A percentile compares a stretch with the other conserved stretches of the same genome.
Conservation (phyloP, 352 stramenopile genomes). For the Globisporangium ultimum region DNA sequence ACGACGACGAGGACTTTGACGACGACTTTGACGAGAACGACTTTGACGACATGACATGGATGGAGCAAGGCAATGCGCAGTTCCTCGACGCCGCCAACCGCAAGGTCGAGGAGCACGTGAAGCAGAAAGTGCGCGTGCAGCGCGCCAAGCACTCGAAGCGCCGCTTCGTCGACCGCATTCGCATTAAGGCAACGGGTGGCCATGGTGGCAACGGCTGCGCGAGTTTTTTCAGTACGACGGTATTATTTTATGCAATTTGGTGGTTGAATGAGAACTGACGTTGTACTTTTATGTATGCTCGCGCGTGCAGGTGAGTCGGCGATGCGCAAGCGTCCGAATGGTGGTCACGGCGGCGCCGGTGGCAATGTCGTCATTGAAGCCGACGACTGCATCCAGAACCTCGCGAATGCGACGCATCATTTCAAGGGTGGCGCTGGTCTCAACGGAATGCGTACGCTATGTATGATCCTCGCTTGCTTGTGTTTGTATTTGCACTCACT, state of each 20-base stretch:
- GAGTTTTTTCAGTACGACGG: slow-evolving; percentile 72
- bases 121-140: slow-evolving; percentile 82
- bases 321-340: slow-evolving; percentile 77
- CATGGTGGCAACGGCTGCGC: slow-evolving; percentile 87
- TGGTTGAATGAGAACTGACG: not conserved
- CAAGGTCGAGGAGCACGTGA: slow-evolving; percentile 78
- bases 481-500: slow-evolving; percentile 3
- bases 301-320: slow-evolving; percentile 37
- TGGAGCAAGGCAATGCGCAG: slow-evolving; percentile 12
- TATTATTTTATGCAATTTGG: not conserved
- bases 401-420: slow-evolving; percentile 81
- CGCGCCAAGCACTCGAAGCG: slow-evolving; percentile 85
- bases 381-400: slow-evolving; percentile 75
- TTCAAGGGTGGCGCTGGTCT: slow-evolving; percentile 72
- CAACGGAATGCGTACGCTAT: slow-evolving; percentile 81
- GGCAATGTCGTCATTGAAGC: slow-evolving; percentile 78
- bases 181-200: slow-evolving; percentile 84
- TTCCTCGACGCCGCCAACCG: slow-evolving; percentile 23
- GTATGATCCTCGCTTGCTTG: not conserved
- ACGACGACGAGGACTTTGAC: slow-evolving; percentile 40
- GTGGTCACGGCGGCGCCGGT: slow-evolving; percentile 79
- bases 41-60: slow-evolving; percentile 11
- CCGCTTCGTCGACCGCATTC: slow-evolving; percentile 89
- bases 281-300: not conserved
- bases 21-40: slow-evolving; percentile 25